Conservation (phyloP, 306 rosid genomes). For the Hippophae gyantsensis region DNA sequence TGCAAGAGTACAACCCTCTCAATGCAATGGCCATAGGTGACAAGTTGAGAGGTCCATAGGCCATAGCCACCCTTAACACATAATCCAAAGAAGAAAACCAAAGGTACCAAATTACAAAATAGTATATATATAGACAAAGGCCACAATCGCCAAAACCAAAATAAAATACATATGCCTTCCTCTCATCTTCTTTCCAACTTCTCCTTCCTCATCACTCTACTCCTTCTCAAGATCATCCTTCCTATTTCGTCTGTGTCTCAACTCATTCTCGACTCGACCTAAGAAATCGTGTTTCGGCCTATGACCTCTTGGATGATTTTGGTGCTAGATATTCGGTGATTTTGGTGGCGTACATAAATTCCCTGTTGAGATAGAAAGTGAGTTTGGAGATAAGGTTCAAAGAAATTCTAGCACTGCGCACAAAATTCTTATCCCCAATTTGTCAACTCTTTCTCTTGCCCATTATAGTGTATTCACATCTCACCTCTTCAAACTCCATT, state of each 20-base stretch:
- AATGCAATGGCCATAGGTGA: too few species aligned
- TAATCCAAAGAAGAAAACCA: too few species aligned
- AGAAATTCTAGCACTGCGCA: constrained; percentile 54
- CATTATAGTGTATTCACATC: too few species aligned
- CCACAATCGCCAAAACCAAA: background rate
- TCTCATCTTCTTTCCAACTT: constrained; percentile 14
- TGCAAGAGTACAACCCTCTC: too few species aligned
- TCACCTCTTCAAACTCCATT: too few species aligned
- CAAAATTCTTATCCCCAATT: constrained; percentile 72
- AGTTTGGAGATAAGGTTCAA: constrained; percentile 65
- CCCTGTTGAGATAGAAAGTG: constrained; percentile 72
- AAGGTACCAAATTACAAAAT: too few species aligned
- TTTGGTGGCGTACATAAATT: constrained; percentile 48
- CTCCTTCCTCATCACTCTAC: constrained; percentile 3
- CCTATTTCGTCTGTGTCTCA: constrained; percentile 9
- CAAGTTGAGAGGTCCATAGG: too few species aligned
- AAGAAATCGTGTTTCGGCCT: constrained; percentile 13
- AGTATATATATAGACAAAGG: too few species aligned
- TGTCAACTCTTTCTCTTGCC: constrained; percentile 54
- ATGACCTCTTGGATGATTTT: constrained; percentile 52
- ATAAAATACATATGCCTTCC: constrained; percentile 10
- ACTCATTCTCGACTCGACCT: constrained; percentile 1
- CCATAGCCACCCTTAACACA: too few species aligned
- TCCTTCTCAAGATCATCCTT: background rate
- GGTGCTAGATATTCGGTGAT: constrained; percentile 27